Base-by-base conservation (phyloP, 495 filamentous ascomycete species). In the Thermothielavioides terrestris region DNA sequence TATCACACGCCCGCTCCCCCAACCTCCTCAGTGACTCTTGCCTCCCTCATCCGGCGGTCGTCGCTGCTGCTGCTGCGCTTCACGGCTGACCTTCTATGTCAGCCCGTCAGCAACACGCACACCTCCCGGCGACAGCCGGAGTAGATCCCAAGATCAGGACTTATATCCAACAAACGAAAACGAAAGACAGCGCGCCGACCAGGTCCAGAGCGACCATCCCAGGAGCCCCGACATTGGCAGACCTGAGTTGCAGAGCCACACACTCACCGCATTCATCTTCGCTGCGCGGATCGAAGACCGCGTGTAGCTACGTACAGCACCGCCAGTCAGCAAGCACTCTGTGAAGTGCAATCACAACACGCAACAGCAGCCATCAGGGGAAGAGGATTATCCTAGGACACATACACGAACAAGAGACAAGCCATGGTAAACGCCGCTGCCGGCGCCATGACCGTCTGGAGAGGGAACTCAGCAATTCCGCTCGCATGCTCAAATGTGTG, bases 371-470 rank as follows among this genome's bases (percentile, higher is more conserved):
- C 10, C 31, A 34, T 4, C 8, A 34, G 11, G 9, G 8, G 10
- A 25, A 21, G 0, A 4, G 8, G 21, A 18, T 2, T 6, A 20
- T 9, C 18, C 4, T 0, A 17, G 31, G 22, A 15, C 14, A 49
- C 67, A 30, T 50, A 68, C 61, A 62, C 58, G 41, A 76, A 71
- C 20, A 76, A 54, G 7, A 76, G 30, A 14, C 61, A 63, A 6
- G 73, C 73, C 73, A 76, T 76, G 3, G 67, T 73, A 39, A 75
- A 74, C 17, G 71, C 73, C 0, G 73, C 72, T 1, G 67, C 54
- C 3, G 73, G 73, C 9, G 70, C 68, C 50, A 70, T 64, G 12
- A 74, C 51, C 0, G 66, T 74, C 73, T 76, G 18, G 21, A n/a
- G 21, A 7, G 4, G 4, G n/a, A 10, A 8, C 14, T 3, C 2